These are phyloP conservation scores for Megacollybia marginata DNA, from an alignment of 768 basidiomycete genomes.

Conservation along the genomic window DNA sequence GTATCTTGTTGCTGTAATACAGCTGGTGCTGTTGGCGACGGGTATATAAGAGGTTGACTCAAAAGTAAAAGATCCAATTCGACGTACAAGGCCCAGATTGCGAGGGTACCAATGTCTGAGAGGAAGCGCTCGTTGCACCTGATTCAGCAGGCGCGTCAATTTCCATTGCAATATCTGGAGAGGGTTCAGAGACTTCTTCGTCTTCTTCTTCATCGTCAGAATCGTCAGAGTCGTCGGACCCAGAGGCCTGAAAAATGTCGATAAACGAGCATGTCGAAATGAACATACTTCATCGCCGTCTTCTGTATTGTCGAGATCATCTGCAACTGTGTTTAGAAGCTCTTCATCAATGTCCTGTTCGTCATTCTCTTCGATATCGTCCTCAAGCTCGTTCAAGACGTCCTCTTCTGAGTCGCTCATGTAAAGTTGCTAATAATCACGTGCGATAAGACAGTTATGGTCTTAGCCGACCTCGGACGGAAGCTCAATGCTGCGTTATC, in stretches of 20 bases:
- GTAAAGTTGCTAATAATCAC: constrained; percentile 35
- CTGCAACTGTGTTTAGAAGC: constrained; percentile 44
- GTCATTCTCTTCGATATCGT: constrained; percentile 42
- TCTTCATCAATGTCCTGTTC: constrained; percentile 53
- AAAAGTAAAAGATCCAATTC: neutral
- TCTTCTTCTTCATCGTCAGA: constrained; percentile 37
- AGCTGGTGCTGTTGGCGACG: constrained; percentile 19
- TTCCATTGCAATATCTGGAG: constrained; percentile 18
- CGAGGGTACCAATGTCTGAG: neutral
- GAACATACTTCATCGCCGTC: constrained; percentile 54
- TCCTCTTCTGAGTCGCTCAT: constrained; percentile 54
- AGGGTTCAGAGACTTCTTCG: constrained; percentile 40
- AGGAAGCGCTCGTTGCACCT: neutral
- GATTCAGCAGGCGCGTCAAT: constrained; percentile 1
- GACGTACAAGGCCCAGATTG: neutral
- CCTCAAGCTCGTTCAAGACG: constrained; percentile 51
- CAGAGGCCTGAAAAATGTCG: constrained; percentile 38
- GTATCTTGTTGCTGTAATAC: constrained; percentile 32
- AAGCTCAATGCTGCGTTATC: constrained; percentile 91
- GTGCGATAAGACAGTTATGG: constrained; percentile 51
- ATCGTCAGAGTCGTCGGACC: constrained; percentile 29
- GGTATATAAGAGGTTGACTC: neutral
- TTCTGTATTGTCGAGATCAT: constrained; percentile 50
- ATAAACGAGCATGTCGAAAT: constrained; percentile 1
- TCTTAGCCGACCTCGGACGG: constrained; percentile 90